Conservation (phyloP, 2,329 filamentous ascomycete genomes). For the Aspergillus sp. region DNA sequence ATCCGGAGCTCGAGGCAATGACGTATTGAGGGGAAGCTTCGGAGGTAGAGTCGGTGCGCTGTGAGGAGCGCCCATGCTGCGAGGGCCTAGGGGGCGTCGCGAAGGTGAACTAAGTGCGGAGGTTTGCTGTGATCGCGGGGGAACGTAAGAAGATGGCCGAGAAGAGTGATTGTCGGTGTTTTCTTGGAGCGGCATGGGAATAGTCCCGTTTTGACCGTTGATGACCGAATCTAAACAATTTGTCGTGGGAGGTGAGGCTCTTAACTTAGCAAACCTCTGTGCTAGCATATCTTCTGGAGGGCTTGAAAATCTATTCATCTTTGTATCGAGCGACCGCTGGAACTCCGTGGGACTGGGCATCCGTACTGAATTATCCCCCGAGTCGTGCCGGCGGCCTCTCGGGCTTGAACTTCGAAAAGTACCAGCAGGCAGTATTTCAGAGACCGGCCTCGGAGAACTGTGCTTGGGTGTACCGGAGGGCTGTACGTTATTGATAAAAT, state of each 20-base stretch:
- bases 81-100: conserved; percentile 41
- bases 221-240: conserved; percentile 9
- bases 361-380: conserved; percentile 23
- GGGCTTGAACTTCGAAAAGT: conserved; percentile 12
- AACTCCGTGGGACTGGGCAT: conserved; percentile 45
- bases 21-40: conserved; percentile 43
- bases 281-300: conserved; percentile 38
- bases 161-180: conserved; percentile 21
- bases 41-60: conserved; percentile 40
- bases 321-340: conserved; percentile 26
- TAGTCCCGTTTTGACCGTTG: conserved; percentile 12
- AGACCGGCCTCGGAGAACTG: conserved; percentile 8
- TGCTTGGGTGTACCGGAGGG: conserved; percentile 19
- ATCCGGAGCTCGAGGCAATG: conserved; percentile 48
- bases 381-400: conserved; percentile 25
- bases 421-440: conserved; percentile 12
- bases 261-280: conserved; percentile 43
- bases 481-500: conserved; percentile 29
- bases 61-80: conserved; percentile 41
- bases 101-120: conserved; percentile 22
- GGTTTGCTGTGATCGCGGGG: conserved; percentile 17
- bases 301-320: conserved; percentile 25
- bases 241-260: conserved; percentile 23
- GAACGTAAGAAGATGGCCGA: conserved; percentile 23
- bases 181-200: conserved; percentile 10